Percentiles rank a stretch among this genome's conserved stretches.
Conservation (phyloP, 2,329 filamentous ascomycete genomes). For the Pseudogymnoascus sp. region DNA sequence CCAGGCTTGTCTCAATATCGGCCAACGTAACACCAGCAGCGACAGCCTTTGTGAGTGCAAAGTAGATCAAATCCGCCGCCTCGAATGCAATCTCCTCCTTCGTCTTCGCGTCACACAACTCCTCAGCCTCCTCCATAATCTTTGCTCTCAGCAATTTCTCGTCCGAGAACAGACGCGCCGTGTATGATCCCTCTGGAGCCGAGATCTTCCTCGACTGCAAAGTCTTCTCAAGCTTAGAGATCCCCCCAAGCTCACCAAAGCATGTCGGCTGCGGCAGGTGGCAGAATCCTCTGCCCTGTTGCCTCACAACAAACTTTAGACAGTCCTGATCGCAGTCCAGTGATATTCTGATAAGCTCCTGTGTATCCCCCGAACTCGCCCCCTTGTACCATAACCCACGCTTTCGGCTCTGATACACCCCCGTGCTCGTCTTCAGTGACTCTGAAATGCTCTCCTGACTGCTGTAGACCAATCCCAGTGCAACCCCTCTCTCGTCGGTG, state of each 20-base stretch:
- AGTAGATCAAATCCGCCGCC: constrained; percentile 91
- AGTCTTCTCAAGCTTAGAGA: constrained; percentile 80
- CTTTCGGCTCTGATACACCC: constrained; percentile 91
- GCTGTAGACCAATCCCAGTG: constrained; percentile 88
- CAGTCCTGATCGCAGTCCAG: constrained; percentile 93
- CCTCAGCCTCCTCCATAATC: constrained; percentile 97
- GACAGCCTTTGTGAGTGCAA: constrained; percentile 83
- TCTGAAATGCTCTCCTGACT: constrained; percentile 83
- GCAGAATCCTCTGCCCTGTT: constrained; percentile 86
- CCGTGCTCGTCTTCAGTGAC: constrained; percentile 65
- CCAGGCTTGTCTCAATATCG: constrained; percentile 85
- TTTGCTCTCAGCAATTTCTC: constrained; percentile 84
- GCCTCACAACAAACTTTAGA: constrained; percentile 78
- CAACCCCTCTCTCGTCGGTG: constrained; percentile 75
- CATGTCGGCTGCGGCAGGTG: constrained; percentile 88
- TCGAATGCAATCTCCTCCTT: constrained; percentile 86
- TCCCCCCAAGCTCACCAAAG: constrained; percentile 75
- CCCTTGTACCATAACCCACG: constrained; percentile 96
- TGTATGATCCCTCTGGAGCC: constrained; percentile 86
- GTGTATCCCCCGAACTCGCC: constrained; percentile 85
- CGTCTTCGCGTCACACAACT: constrained; percentile 78
- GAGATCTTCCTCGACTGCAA: constrained; percentile 71
- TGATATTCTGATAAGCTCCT: constrained; percentile 76
- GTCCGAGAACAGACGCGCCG: constrained; percentile 84
- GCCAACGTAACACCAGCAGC: constrained; percentile 75